These are phyloP conservation scores for Hemerocallis citrina DNA, from an alignment of 106 monocot genomes.

Conservation along the genomic window DNA sequence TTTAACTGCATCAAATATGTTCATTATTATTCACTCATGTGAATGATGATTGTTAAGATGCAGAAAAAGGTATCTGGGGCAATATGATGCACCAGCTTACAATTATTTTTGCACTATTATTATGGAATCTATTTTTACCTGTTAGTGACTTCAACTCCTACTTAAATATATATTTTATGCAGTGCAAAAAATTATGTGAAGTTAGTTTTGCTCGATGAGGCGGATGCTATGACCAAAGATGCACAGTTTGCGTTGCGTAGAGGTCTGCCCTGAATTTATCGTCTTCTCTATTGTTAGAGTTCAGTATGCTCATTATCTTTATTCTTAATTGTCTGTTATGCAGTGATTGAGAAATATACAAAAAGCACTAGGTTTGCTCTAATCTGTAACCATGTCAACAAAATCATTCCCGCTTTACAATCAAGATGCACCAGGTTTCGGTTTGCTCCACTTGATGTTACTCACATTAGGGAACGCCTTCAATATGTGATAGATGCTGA, in stretches of 20 bases:
- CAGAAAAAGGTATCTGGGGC: too few relatives aligned
- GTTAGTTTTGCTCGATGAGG: constrained; percentile 91
- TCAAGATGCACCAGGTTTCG: constrained; percentile 96
- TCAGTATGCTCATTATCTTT: constrained; percentile 2
- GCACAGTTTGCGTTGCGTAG: constrained; percentile 96
- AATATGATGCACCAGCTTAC: too few relatives aligned
- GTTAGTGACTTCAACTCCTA: not conserved
- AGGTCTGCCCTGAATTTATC: constrained; percentile 35
- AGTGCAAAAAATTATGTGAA: constrained; percentile 72
- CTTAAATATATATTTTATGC: constrained; percentile 14
- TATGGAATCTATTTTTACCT: not conserved
- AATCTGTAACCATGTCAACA: constrained; percentile 97
- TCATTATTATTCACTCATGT: too few relatives aligned
- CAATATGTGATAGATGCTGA: constrained; percentile 81
- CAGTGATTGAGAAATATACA: constrained; percentile 95
- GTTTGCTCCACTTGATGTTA: constrained; percentile 91
- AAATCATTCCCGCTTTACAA: constrained; percentile 96
- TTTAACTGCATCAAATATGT: too few relatives aligned
- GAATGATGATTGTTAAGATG: too few relatives aligned
- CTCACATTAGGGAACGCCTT: constrained; percentile 71
- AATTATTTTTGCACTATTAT: not conserved
- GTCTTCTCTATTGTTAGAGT: not conserved
- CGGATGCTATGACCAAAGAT: constrained; percentile 99
- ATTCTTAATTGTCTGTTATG: constrained; percentile 10
- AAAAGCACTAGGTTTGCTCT: constrained; percentile 96